A percentile compares a stretch with the other conserved stretches of the same genome.
Evolutionary conservation across 768 basidiomycete species (phyloP).

Genomic region (Tulasnella sp.): DNA sequence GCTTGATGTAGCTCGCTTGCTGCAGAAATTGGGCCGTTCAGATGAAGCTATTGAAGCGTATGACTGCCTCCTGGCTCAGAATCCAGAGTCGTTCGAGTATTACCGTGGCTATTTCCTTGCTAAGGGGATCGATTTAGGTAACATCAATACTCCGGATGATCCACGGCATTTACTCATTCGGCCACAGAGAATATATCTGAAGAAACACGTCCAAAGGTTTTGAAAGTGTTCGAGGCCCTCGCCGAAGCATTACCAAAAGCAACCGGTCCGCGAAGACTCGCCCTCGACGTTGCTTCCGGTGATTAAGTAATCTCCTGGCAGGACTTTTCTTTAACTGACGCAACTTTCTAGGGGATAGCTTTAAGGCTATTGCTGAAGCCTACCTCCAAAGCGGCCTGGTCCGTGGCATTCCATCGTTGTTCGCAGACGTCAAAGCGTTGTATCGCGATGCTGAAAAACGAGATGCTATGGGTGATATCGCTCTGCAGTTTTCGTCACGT

Average conservation of each 20-base stretch:
- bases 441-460: constrained; percentile 59
- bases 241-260: constrained; percentile 53
- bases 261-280: constrained; percentile 58
- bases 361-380: constrained; percentile 46
- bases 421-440: constrained; percentile 80
- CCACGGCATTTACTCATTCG: not conserved
- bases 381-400: constrained; percentile 62
- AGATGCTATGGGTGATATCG: constrained; percentile 53
- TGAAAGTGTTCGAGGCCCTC: constrained; percentile 49
- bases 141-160: not conserved
- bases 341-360: constrained; percentile 44
- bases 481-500: constrained; percentile 36
- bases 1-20: constrained; percentile 49
- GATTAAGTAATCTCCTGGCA: not conserved
- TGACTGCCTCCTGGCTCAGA: constrained; percentile 69
- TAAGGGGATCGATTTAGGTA: constrained; percentile 52
- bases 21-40: constrained; percentile 49
- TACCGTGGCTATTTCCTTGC: constrained; percentile 62
- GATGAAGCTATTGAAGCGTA: constrained; percentile 74
- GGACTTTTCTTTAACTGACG: not conserved
- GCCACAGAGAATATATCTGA: constrained; percentile 34
- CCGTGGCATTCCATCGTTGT: constrained; percentile 87
- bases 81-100: constrained; percentile 65
- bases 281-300: constrained; percentile 54
- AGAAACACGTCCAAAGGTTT: constrained; percentile 39